Conservation (phyloP, 2,329 filamentous ascomycete genomes). For the Fusarium nematophilum region DNA sequence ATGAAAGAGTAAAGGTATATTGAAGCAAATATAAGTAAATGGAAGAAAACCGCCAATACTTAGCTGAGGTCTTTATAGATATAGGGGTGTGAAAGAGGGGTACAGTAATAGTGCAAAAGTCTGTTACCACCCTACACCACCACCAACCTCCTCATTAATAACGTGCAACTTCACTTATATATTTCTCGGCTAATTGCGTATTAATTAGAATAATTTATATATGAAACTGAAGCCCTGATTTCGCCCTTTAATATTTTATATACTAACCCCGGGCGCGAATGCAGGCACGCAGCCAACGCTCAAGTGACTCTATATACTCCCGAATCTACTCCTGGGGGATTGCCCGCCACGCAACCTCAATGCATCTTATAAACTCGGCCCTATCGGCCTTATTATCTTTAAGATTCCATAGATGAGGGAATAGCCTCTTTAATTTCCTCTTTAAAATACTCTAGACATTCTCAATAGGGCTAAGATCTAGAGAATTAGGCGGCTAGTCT, state of each 20-base stretch:
- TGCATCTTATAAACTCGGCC: neutral
- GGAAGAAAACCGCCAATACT: too few relatives aligned
- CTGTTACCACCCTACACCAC: neutral
- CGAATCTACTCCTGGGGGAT: neutral
- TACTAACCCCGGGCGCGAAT: conserved; percentile 5
- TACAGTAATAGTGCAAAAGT: too few relatives aligned
- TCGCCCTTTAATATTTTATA: conserved; percentile 5
- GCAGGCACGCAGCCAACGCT: neutral
- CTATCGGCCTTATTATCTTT: neutral
- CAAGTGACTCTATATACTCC: conserved; percentile 1
- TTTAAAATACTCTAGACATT: neutral
- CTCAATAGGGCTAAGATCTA: conserved; percentile 1
- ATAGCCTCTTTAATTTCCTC: neutral
- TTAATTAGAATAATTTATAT: neutral
- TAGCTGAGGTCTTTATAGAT: too few relatives aligned
- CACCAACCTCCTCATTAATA: neutral
- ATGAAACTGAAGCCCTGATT: neutral
- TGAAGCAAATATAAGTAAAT: too few relatives aligned
- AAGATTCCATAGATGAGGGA: neutral
- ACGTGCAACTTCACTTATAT: neutral
- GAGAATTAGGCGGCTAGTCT: neutral
- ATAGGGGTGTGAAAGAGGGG: too few relatives aligned
- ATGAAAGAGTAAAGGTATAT: too few relatives aligned
- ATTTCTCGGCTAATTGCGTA: neutral
- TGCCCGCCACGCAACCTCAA: neutral